phyloP scores from a whole-genome alignment of 805 yeast species.

The Crinitomyces ghanaensis region DNA sequence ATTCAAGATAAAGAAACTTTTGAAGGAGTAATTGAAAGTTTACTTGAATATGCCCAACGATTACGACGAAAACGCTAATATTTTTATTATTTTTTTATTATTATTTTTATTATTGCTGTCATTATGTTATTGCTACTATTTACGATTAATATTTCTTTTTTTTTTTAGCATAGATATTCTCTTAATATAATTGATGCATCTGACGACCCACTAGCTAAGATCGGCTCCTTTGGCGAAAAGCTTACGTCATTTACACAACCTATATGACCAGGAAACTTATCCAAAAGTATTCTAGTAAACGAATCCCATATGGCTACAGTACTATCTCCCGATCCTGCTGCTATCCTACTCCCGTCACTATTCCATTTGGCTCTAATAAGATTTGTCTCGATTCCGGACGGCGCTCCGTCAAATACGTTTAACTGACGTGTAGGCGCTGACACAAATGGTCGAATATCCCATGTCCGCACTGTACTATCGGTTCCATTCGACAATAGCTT shows the following conservation, averaged over 20 bases:
- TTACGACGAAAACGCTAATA: slow-evolving; percentile 34
- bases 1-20: slow-evolving; percentile 60
- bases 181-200: slow-evolving; percentile 45
- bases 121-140: not conserved
- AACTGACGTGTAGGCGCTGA: slow-evolving; percentile 29
- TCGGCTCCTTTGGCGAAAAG: slow-evolving; percentile 33
- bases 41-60: slow-evolving; percentile 85
- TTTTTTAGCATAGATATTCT: not conserved
- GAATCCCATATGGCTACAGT: slow-evolving; percentile 52
- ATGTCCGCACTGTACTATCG: slow-evolving; percentile 46
- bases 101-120: not conserved
- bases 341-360: slow-evolving; percentile 28
- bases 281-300: slow-evolving; percentile 34
- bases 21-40: slow-evolving; percentile 78
- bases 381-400: slow-evolving; percentile 35
- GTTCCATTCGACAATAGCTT: slow-evolving; percentile 40
- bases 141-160: not conserved
- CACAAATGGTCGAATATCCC: slow-evolving; percentile 40
- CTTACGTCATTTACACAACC: slow-evolving; percentile 55
- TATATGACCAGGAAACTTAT: slow-evolving; percentile 46
- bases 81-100: not conserved
- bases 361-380: slow-evolving; percentile 39
- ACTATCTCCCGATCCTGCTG: slow-evolving; percentile 55
- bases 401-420: slow-evolving; percentile 44
- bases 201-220: slow-evolving; percentile 38